Base-by-base conservation (phyloP, 2,329 filamentous ascomycete genomes). In the Talaromyces sp. region DNA sequence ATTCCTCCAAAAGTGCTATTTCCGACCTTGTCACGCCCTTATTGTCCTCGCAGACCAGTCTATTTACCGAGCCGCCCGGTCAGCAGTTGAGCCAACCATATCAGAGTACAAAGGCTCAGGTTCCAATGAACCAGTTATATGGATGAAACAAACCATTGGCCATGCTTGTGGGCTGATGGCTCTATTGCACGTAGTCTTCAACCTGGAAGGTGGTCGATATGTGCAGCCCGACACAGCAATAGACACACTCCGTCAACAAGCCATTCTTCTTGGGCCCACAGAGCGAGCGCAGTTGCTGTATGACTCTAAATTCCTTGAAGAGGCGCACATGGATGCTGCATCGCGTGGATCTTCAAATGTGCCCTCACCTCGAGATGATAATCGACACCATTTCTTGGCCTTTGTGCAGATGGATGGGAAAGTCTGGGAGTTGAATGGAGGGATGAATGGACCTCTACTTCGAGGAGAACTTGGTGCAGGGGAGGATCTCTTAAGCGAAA, bases 111-210 rank as follows among this genome's bases (percentile, higher is more conserved):
- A 77, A 3, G 80, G 79, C 10, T 79, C 70, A 22, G 85, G 85
- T 25, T 72, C 77, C 0, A 68, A 76, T 1, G 84, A 87, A 65
- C 83, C 84, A 0, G 80, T 86, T 4, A 74, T 87, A 25, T 88
- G 85, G 85, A 86, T 85, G 73, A 81, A 80, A 67, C 86, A 88
- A 69, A 87, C 83, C 1, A 86, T 87, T 64, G 79, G 82, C 17
- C 78, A 88, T 69, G 83, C 85, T 0, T 88, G 86, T 69, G 86
- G 86, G 0, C 76, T 84, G n/a, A 86, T 88, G 67, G 85, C 82
- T 1, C 73, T 87, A 1, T 73, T 88, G 2, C 86, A 88, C 70
- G 79, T 79, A 66, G 69, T 86, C 25, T 76, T 80, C 58, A 88
- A 88, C 70, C 73, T 73, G 25, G 71, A 77, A 15, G 78, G 40